Evolutionary conservation across 2,329 filamentous ascomycete species (phyloP).

Genomic region (Xylaria sp.): DNA sequence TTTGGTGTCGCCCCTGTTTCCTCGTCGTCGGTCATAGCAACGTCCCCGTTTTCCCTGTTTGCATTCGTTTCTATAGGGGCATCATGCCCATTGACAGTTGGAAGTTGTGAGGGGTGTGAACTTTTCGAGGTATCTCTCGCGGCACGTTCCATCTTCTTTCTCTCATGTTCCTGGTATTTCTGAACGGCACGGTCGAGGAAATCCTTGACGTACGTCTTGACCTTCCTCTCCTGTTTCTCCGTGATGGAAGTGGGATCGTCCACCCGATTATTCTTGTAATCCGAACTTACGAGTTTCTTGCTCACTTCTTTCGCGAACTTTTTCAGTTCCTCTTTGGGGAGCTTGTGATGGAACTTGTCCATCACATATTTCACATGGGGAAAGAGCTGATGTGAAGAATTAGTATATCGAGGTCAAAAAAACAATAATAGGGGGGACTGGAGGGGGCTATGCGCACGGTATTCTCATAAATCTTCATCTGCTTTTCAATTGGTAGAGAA

Average conservation of each 20-base stretch:
- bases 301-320: slow-evolving; percentile 73
- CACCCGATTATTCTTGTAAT: slow-evolving; percentile 91
- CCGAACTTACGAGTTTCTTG: slow-evolving; percentile 90
- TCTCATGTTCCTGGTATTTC: slow-evolving; percentile 76
- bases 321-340: slow-evolving; percentile 81
- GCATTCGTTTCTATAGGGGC: slow-evolving; percentile 40
- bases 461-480: slow-evolving; percentile 94
- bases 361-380: slow-evolving; percentile 87
- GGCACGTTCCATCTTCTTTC: slow-evolving; percentile 64
- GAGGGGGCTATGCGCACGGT: slow-evolving; percentile 70
- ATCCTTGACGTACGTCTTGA: slow-evolving; percentile 84
- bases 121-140: slow-evolving; percentile 45
- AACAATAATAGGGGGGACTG: neutral
- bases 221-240: slow-evolving; percentile 80
- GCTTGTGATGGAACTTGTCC: slow-evolving; percentile 86
- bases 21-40: slow-evolving; percentile 56
- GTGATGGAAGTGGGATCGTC: slow-evolving; percentile 78
- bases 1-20: slow-evolving; percentile 56
- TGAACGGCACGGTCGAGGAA: slow-evolving; percentile 87
- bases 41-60: slow-evolving; percentile 49
- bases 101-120: slow-evolving; percentile 38
- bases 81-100: slow-evolving; percentile 40
- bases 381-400: slow-evolving; percentile 68
- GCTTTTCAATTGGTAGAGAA: slow-evolving; percentile 78
- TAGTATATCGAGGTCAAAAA: slow-evolving; percentile 40